phyloP scores from a whole-genome alignment of 2,329 filamentous ascomycete genomes.

The Diaporthe aspalathi region DNA sequence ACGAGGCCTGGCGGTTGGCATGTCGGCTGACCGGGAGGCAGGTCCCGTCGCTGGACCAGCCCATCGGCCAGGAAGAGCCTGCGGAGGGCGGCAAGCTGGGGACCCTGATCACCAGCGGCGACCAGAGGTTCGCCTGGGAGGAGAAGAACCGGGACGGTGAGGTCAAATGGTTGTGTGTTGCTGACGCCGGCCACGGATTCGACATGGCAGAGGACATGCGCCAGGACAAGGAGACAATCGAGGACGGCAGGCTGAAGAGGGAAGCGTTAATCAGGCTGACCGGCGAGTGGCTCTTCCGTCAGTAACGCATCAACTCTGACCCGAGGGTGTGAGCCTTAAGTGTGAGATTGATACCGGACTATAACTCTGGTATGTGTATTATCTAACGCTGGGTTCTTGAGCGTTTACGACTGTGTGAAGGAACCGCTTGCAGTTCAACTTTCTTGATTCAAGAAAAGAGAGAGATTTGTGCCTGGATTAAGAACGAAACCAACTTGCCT shows the following conservation, averaged over 20 bases:
- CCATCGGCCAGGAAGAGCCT: constrained; percentile 46
- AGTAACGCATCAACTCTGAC: neutral
- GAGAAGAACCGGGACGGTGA: constrained; percentile 41
- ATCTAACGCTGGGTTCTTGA: no score
- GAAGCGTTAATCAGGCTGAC: constrained; percentile 40
- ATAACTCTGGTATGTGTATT: no score
- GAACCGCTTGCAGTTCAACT: no score
- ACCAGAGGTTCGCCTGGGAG: constrained; percentile 48
- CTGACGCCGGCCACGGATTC: constrained; percentile 48
- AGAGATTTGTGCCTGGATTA: no score
- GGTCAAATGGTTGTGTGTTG: constrained; percentile 48
- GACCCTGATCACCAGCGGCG: constrained; percentile 40
- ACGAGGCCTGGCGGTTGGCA: constrained; percentile 55
- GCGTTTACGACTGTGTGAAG: no score
- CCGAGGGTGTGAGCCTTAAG: no score
- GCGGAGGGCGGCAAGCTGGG: constrained; percentile 42
- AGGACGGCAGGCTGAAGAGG: constrained; percentile 43
- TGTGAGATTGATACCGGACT: neutral
- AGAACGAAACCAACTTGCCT: no score
- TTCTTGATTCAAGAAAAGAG: no score
- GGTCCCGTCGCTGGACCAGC: constrained; percentile 45
- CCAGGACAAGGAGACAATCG: constrained; percentile 41
- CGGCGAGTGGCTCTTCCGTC: constrained; percentile 36
- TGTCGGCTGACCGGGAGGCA: constrained; percentile 49
- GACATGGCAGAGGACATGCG: constrained; percentile 43